phyloP scores from a whole-genome alignment of 257 asterid genomes.

The Solanum bulbocastanum region DNA sequence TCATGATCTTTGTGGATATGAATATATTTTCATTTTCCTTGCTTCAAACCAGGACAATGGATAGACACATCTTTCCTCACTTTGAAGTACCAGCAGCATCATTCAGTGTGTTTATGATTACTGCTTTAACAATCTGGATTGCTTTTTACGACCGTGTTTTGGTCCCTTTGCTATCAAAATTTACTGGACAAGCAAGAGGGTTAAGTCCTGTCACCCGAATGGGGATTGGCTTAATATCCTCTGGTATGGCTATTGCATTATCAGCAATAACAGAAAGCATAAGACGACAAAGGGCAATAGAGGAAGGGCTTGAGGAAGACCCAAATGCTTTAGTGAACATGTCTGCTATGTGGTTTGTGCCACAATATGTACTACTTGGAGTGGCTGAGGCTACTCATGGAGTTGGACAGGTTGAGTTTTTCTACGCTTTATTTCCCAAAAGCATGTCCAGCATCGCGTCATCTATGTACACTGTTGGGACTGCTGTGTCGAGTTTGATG shows the following conservation, averaged over 20 bases:
- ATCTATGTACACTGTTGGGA: neutral
- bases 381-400: conserved; percentile 4
- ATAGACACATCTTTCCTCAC: conserved; percentile 6
- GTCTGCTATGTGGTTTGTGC: conserved; percentile 24
- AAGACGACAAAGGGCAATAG: neutral
- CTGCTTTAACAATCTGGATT: neutral
- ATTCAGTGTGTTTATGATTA: neutral
- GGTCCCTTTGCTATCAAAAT: conserved; percentile 1
- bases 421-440: conserved; percentile 8
- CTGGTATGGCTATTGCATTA: neutral
- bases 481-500: conserved; percentile 2
- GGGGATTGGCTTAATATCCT: conserved; percentile 6
- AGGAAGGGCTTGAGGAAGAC: neutral
- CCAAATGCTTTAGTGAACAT: conserved; percentile 3
- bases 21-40: neutral
- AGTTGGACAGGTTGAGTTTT: conserved; percentile 11
- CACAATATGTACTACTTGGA: conserved; percentile 2
- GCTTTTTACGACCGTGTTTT: neutral
- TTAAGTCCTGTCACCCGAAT: neutral
- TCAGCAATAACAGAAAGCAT: conserved; percentile 7
- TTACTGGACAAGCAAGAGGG: neutral
- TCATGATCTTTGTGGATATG: neutral
- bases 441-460: conserved; percentile 16
- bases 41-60: neutral
- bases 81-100: conserved; percentile 16